phyloP scores from a whole-genome alignment of 1,139 yeast genomes.

The Kurtzmaniella quercitrusa region DNA sequence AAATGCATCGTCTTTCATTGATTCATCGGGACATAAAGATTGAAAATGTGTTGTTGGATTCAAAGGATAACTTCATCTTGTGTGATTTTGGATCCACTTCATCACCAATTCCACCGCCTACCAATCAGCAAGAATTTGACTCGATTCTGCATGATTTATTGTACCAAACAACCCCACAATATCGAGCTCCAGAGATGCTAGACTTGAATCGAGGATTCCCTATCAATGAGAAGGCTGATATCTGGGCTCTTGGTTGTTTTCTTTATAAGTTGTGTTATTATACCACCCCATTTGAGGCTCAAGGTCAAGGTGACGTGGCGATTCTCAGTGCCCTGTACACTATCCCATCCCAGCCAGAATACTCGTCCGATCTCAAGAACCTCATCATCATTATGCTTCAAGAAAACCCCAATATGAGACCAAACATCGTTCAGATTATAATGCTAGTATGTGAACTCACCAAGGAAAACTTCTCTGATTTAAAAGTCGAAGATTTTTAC shows the following conservation, averaged over 20 bases:
- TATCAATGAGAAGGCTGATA: constrained; percentile 72
- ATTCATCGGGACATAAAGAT: constrained; percentile 77
- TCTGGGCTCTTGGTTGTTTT: constrained; percentile 83
- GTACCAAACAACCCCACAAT: constrained; percentile 79
- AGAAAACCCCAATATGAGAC: constrained; percentile 77
- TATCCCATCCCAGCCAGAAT: constrained; percentile 53
- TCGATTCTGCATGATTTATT: constrained; percentile 61
- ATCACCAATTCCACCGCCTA: constrained; percentile 59
- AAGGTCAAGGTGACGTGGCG: constrained; percentile 69
- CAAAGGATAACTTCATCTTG: constrained; percentile 52
- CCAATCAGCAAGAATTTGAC: constrained; percentile 57
- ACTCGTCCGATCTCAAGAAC: constrained; percentile 61
- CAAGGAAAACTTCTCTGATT: constrained; percentile 23
- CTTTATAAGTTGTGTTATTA: constrained; percentile 73
- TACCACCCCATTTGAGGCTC: constrained; percentile 74
- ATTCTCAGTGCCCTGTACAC: constrained; percentile 63
- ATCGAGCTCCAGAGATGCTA: constrained; percentile 79
- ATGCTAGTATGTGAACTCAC: constrained; percentile 33
- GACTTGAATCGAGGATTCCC: constrained; percentile 64
- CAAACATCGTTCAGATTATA: constrained; percentile 72
- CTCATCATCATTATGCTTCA: constrained; percentile 75
- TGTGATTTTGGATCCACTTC: constrained; percentile 80
- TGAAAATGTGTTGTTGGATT: constrained; percentile 68
- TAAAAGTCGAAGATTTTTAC: constrained; percentile 35
- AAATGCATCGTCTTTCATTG: constrained; percentile 62